Conservation (phyloP, 192 early-diverging fungal species). For the Coemansia erecta region DNA sequence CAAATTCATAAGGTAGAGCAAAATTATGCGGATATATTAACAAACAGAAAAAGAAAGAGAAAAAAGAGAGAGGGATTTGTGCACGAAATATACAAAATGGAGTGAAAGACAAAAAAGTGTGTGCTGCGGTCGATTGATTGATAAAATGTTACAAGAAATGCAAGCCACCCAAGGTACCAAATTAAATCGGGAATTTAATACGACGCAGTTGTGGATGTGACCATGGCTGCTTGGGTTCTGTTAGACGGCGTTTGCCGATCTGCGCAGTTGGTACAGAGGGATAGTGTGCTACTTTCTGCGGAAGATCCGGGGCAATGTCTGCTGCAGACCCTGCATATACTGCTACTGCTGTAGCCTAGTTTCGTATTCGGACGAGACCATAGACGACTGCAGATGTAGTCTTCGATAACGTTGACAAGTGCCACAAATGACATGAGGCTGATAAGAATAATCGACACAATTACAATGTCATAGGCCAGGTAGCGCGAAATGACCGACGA, state of each 20-base stretch:
- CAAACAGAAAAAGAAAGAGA: not conserved
- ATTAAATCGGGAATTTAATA: too few species aligned
- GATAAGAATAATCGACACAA: conserved; percentile 1
- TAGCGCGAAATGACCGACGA: not conserved
- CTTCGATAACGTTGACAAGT: not conserved
- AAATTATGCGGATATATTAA: not conserved
- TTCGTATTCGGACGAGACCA: not conserved
- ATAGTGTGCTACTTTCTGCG: too few species aligned
- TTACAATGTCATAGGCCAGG: not conserved
- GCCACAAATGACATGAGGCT: not conserved
- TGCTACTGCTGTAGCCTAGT: not conserved
- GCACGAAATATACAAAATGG: not conserved
- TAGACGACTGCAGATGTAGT: not conserved
- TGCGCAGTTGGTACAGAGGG: too few species aligned
- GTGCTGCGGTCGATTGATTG: too few species aligned
- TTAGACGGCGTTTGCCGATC: too few species aligned
- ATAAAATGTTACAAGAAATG: too few species aligned
- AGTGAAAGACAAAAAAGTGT: not conserved
- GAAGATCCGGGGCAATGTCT: not conserved
- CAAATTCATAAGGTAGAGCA: not conserved
- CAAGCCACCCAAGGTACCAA: too few species aligned
- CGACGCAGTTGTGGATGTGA: too few species aligned
- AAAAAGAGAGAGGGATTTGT: not conserved
- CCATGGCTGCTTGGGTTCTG: too few species aligned
- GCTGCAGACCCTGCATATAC: conserved; percentile 1